These are phyloP conservation scores for Bruguiera hainesii DNA, from an alignment of 441 rosid species.

Conservation along the genomic window DNA sequence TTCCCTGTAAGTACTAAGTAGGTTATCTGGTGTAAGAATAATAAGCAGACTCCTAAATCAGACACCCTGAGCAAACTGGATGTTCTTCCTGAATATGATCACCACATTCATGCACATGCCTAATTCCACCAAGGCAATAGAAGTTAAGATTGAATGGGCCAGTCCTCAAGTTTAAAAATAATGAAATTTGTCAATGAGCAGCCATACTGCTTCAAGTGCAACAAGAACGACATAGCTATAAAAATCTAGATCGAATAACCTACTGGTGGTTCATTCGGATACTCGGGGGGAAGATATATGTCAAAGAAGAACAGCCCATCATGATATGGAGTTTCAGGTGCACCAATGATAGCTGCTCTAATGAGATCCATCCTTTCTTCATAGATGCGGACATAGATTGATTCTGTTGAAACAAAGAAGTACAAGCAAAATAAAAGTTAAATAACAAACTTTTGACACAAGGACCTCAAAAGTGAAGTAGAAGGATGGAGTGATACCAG, in stretches of 20 bases:
- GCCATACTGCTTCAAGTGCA: constrained; percentile 5
- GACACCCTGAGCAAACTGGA: background rate
- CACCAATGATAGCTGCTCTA: constrained; percentile 76
- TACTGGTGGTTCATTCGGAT: constrained; percentile 90
- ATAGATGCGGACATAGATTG: constrained; percentile 68
- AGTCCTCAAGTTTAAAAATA: background rate
- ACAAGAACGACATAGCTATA: background rate
- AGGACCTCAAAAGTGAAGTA: background rate
- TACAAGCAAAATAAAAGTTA: background rate
- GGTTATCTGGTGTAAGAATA: background rate
- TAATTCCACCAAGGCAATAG: too few species aligned
- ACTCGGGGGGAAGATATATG: constrained; percentile 74
- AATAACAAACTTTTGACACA: background rate
- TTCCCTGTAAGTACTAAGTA: too few species aligned
- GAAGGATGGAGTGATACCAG: constrained; percentile 47
- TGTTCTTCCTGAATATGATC: background rate
- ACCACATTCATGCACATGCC: background rate
- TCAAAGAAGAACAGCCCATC: constrained; percentile 92
- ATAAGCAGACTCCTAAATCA: background rate
- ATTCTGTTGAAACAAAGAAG: constrained; percentile 43
- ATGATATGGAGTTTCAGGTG: constrained; percentile 84
- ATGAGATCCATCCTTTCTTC: constrained; percentile 89
- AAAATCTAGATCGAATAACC: constrained; percentile 29
- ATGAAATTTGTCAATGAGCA: background rate
- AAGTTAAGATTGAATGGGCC: too few species aligned